Base-by-base conservation (phyloP, 2,329 filamentous ascomycete genomes). In the Magnaporthales sp. region DNA sequence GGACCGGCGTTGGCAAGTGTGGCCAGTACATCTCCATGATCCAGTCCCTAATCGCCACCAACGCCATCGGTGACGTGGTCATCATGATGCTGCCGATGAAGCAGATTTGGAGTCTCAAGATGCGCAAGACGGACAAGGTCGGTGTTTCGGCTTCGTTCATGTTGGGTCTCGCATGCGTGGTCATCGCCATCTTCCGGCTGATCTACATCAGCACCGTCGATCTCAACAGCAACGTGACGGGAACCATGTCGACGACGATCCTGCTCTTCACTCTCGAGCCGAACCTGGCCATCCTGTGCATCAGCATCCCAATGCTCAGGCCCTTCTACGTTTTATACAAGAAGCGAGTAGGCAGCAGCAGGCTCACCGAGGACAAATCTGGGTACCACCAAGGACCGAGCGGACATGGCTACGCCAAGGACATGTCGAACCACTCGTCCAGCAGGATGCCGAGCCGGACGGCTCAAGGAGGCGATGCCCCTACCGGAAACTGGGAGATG, bases 211-310 rank as follows among this genome's bases (percentile, higher is more conserved):
- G 74, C 3, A 73, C 72, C 1, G 75, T 80, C 68, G 76, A 79
- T 63, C 68, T 79, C 27, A 71, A 68, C 62, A 65, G 8, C 27
- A 76, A 80, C 67, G 68, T 80, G 29, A 79, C 78, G 0, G 76
- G 74, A 2, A 79, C 77, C 29, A 79, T 79, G 75, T 72, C 77
- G 11, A 76, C 76, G 13, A 77, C 77, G 0, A 70, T 77, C 54
- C 77, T 80, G 67, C 76, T 78, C 66, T 78, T 77, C 68, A 75
- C 73, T 56, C 71, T 79, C 27, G 78, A 80, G 66, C 77, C 78
- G 0, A 78, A 77, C 64, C 73, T 80, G 4, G 78, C 75, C 51
- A 78, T 80, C 67, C 70, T 80, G 9, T 80, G 78, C 68, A 75
- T 79, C 65, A 79, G 77, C 67, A 74, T 80, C 63, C 78, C 78